Percentiles rank a stretch among this genome's conserved stretches.
phyloP scores from a whole-genome alignment of 2,329 filamentous ascomycete species.

The Colletotrichum truncatum region DNA sequence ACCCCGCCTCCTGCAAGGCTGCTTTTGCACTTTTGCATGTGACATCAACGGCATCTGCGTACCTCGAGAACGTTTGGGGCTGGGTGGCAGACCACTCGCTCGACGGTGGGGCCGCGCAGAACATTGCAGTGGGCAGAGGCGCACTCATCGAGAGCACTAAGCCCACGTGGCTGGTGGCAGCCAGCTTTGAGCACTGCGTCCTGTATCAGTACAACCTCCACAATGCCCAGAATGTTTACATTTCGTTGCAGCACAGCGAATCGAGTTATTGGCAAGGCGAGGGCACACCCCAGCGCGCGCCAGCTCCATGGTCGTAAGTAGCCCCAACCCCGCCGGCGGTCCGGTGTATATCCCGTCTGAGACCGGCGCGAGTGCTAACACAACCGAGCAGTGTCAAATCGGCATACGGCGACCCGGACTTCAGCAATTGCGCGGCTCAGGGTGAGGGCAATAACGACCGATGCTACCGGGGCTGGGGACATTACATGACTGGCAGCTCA shows the following conservation, averaged over 20 bases:
- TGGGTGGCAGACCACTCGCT: conserved; percentile 59
- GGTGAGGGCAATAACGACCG: conserved; percentile 33
- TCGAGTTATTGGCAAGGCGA: conserved; percentile 51
- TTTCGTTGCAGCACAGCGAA: conserved; percentile 55
- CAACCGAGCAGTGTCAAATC: conserved; percentile 26
- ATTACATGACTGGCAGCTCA: conserved; percentile 33
- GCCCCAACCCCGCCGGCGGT: neutral
- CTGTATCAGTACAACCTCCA: conserved; percentile 63
- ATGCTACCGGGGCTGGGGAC: conserved; percentile 38
- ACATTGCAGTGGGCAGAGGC: conserved; percentile 57
- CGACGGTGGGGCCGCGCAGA: conserved; percentile 50
- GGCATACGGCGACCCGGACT: conserved; percentile 34
- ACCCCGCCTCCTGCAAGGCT: conserved; percentile 52
- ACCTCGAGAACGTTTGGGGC: conserved; percentile 64
- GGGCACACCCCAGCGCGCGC: conserved; percentile 43
- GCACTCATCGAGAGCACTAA: conserved; percentile 54
- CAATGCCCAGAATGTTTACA: conserved; percentile 52
- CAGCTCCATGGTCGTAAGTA: conserved; percentile 46
- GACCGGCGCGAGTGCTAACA: conserved; percentile 34
- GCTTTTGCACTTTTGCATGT: conserved; percentile 61
- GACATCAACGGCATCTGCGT: conserved; percentile 52
- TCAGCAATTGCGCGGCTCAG: conserved; percentile 32
- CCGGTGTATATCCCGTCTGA: conserved; percentile 39
- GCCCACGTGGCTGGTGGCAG: conserved; percentile 63
- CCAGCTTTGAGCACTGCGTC: conserved; percentile 58